Conservation (phyloP, 2,329 filamentous ascomycete genomes). For the Cryphonectria carpinicola region DNA sequence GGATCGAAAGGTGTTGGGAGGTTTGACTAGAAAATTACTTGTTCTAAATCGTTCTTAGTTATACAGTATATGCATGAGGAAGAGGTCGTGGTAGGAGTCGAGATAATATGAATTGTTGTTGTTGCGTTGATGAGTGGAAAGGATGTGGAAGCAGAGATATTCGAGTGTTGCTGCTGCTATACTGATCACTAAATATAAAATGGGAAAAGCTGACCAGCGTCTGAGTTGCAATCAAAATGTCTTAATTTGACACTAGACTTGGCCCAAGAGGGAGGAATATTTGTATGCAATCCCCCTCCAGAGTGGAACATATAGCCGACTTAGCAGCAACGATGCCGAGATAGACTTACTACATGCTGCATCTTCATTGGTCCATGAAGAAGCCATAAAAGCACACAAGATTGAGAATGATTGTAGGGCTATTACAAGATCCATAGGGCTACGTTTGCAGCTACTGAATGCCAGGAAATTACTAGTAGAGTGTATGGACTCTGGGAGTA, state of each 20-base stretch:
- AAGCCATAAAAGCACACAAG: neutral
- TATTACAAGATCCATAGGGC: neutral
- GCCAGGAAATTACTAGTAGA: neutral
- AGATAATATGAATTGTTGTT: neutral
- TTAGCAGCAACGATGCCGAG: neutral
- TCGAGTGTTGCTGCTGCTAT: neutral
- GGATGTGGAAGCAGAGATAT: neutral
- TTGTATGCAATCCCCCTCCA: neutral
- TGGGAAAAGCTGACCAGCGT: conserved; percentile 1
- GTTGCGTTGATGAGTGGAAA: neutral
- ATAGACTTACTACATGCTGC: neutral
- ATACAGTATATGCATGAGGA: neutral
- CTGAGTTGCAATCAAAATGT: conserved; percentile 10
- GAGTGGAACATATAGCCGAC: conserved; percentile 21
- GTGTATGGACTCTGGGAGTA: neutral
- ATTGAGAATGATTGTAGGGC: neutral
- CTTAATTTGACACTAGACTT: neutral
- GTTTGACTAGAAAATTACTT: neutral
- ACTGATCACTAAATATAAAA: neutral
- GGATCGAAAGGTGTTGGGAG: neutral
- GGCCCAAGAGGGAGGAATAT: neutral
- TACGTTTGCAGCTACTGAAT: neutral
- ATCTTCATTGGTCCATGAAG: neutral
- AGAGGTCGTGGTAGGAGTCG: neutral
- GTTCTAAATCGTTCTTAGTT: accelerated